phyloP scores from a whole-genome alignment of 208 protist species.

The Trypanosoma vivax region DNA sequence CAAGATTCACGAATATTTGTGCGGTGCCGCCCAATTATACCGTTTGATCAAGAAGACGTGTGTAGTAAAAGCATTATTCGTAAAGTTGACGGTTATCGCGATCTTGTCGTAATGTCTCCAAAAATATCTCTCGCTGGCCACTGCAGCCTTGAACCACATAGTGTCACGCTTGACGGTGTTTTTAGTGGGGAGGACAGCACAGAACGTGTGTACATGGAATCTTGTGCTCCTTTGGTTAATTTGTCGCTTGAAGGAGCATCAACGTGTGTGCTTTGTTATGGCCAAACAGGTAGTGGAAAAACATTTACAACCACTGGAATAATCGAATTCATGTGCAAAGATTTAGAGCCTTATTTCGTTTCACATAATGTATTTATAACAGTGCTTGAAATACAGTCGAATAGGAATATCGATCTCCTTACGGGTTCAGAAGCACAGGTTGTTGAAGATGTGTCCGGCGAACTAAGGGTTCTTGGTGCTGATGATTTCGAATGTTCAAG shows the following conservation, averaged over 20 bases:
- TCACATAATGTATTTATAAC: slow-evolving; percentile 70
- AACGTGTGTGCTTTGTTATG: slow-evolving; percentile 86
- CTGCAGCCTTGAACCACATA: slow-evolving; percentile 65
- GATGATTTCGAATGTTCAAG: slow-evolving; percentile 78
- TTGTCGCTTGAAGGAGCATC: slow-evolving; percentile 74
- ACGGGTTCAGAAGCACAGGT: slow-evolving; percentile 74
- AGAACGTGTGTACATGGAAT: slow-evolving; percentile 63
- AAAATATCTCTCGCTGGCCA: slow-evolving; percentile 79
- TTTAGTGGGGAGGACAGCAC: slow-evolving; percentile 71
- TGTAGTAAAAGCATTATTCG: slow-evolving; percentile 71
- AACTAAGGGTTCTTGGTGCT: slow-evolving; percentile 66
- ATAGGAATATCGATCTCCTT: slow-evolving; percentile 76
- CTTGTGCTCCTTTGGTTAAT: slow-evolving; percentile 71
- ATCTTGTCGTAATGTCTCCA: slow-evolving; percentile 77
- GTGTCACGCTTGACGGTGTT: slow-evolving; percentile 69
- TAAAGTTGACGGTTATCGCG: slow-evolving; percentile 62
- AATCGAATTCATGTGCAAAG: slow-evolving; percentile 50
- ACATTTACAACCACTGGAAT: slow-evolving; percentile 83
- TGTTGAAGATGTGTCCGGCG: slow-evolving; percentile 73
- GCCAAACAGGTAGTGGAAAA: slow-evolving; percentile 90
- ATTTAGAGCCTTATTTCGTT: slow-evolving; percentile 51
- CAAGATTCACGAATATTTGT: slow-evolving; percentile 87
- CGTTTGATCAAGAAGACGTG: slow-evolving; percentile 67
- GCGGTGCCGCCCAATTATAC: slow-evolving; percentile 70
- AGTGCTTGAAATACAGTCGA: slow-evolving; percentile 76